These are phyloP conservation scores for Nicotiana knightiana DNA, from an alignment of 257 asterid genomes.

Conservation along the genomic window DNA sequence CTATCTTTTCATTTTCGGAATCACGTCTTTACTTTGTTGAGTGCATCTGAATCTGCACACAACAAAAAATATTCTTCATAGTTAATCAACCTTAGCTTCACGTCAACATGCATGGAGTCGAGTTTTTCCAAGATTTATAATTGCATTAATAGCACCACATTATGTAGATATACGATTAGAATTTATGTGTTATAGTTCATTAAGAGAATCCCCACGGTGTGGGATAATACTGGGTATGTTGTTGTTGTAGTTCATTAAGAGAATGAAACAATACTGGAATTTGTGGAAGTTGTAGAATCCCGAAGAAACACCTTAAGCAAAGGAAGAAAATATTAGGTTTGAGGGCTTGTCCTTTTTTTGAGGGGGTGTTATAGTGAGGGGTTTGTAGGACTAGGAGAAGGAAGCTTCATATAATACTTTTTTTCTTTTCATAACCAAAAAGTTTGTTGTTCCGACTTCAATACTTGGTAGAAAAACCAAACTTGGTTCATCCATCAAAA, in stretches of 20 bases:
- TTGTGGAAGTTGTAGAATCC: neutral
- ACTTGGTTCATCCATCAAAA: neutral
- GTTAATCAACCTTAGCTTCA: neutral
- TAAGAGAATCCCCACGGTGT: neutral
- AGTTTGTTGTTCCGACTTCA: constrained; percentile 1
- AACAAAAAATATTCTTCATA: neutral
- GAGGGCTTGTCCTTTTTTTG: neutral
- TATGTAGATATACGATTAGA: neutral
- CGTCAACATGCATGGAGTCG: neutral
- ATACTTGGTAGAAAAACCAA: neutral
- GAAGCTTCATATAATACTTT: neutral
- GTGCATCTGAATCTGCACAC: constrained; percentile 3
- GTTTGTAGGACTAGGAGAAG: neutral
- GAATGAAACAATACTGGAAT: neutral
- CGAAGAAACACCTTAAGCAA: neutral
- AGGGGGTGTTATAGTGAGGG: neutral
- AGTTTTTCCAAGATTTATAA: neutral
- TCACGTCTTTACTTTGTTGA: neutral
- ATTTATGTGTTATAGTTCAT: neutral
- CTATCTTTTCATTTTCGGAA: neutral
- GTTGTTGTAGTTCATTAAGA: neutral
- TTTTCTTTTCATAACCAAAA: neutral
- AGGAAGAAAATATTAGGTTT: neutral
- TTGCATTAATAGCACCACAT: neutral
- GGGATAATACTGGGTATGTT: no score